Evolutionary conservation across 2,329 filamentous ascomycete species (phyloP), one percentile per base, ranked within the genome.

Genomic region (Orbilia oligospora): DNA sequence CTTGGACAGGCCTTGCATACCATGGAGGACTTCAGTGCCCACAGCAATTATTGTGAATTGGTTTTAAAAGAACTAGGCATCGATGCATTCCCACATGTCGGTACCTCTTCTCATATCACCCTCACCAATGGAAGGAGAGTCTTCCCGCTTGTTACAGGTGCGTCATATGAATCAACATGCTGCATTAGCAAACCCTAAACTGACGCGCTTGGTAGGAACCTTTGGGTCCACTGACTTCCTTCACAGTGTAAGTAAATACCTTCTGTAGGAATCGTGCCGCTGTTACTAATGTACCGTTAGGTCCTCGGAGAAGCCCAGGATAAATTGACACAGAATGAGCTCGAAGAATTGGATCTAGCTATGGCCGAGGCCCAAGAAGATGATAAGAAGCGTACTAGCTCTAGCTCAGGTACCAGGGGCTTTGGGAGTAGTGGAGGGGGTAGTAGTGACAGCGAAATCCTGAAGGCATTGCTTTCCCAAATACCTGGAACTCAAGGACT

Each of bases 211-310:
- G 41, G 16, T 49, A 27, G 87, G 87, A 33, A 88, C 87, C 0
- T 96, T 96, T 84, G 93, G 93, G 48, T 92, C 90, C 80, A 92
- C 95, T 1, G 93, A 95, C 83, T 96, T 96, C 83, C 86, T 95
- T 81, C 93, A 96, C 84, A 94, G 92, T 0, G 92, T 77, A 20
- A 36, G 73, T 68, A 27, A 18, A 14, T 30, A 6, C 16, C 20
- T 27, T 18, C n/a, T 71, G 12, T 24, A 20, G 12, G 0, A 1
- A 38, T 18, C 3, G 10, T 56, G 9, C 8, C n/a, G 9, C 1
- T 14, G 6, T 16, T 9, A 24, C 33, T 27, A 66, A 44, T 51
- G 14, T 44, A 3, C 9, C 18, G 38, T 18, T 33, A 77, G 73
- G 73, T 79, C 2, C 84, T 89, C 24, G 88, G 91, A 72, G 93